These are phyloP conservation scores for Sporothrix humicola DNA, from an alignment of 2,329 filamentous ascomycete species.

Conservation along the genomic window DNA sequence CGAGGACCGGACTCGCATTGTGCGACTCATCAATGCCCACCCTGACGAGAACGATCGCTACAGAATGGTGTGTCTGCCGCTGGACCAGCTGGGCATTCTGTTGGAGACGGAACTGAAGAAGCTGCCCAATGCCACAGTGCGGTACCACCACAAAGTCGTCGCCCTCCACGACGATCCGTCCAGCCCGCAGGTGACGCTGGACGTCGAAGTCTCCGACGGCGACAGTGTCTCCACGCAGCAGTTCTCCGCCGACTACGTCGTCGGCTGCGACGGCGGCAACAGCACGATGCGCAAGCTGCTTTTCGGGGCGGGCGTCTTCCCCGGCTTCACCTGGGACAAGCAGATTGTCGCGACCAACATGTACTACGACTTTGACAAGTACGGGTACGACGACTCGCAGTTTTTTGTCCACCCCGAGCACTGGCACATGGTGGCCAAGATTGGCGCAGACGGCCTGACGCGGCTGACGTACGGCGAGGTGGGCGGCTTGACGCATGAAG, in stretches of 20 bases:
- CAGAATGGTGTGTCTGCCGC: constrained; percentile 50
- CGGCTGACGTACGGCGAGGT: constrained; percentile 67
- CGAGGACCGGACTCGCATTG: constrained; percentile 27
- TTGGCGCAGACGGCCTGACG: constrained; percentile 64
- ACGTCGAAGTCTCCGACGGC: constrained; percentile 40
- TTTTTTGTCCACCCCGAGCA: constrained; percentile 67
- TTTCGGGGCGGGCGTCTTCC: constrained; percentile 58
- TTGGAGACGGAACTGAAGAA: constrained; percentile 48
- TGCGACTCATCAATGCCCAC: constrained; percentile 16
- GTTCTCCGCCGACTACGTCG: constrained; percentile 50
- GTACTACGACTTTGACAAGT: constrained; percentile 65
- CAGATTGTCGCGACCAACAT: constrained; percentile 69
- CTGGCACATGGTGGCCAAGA: constrained; percentile 63
- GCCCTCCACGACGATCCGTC: constrained; percentile 45
- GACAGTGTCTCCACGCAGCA: constrained; percentile 35
- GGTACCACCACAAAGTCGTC: constrained; percentile 50
- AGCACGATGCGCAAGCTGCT: constrained; percentile 52
- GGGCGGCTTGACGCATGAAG: constrained; percentile 56
- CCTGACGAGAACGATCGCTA: constrained; percentile 6
- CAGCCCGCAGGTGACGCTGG: constrained; percentile 39
- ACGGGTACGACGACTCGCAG: constrained; percentile 60
- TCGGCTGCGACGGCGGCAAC: constrained; percentile 51
- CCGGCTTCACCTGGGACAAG: constrained; percentile 63
- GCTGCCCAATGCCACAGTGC: constrained; percentile 45
- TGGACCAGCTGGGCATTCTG: constrained; percentile 51